Evolutionary conservation across 805 yeast genomes (phyloP).

Genomic region (Metschnikowia lunata): DNA sequence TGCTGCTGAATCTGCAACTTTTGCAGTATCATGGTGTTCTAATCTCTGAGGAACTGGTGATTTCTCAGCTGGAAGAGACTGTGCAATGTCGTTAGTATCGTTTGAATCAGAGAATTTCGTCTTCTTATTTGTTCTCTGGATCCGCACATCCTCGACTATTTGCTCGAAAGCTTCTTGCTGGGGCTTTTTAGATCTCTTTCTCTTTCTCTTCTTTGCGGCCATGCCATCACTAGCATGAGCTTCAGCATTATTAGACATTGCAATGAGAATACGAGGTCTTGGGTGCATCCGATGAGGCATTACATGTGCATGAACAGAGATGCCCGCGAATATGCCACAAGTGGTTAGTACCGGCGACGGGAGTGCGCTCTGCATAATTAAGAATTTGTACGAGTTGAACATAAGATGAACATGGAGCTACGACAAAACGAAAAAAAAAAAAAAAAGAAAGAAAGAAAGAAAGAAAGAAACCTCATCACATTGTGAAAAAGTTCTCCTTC

Average conservation of each 20-base stretch:
- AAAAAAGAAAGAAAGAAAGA: too few relatives aligned
- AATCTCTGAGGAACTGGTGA: background rate
- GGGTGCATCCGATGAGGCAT: conserved; percentile 5
- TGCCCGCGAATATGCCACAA: too few relatives aligned
- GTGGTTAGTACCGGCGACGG: too few relatives aligned
- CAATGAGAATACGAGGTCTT: background rate
- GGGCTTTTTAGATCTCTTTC: conserved; percentile 20
- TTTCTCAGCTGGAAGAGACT: background rate
- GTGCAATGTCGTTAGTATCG: background rate
- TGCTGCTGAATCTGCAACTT: background rate
- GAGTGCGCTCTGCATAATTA: too few relatives aligned
- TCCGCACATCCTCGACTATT: conserved; percentile 12
- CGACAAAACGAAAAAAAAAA: too few relatives aligned
- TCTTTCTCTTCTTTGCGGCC: conserved; percentile 14
- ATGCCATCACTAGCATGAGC: conserved; percentile 6
- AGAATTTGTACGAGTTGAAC: too few relatives aligned
- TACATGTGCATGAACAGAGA: background rate
- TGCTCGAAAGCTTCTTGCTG: conserved; percentile 5
- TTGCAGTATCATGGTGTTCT: background rate
- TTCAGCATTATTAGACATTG: conserved; percentile 8
- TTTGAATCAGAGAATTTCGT: conserved; percentile 20
- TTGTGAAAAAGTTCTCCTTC: too few relatives aligned
- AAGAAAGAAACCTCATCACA: too few relatives aligned
- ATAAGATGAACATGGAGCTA: too few relatives aligned
- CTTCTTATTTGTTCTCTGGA: conserved; percentile 21